Percentiles rank a stretch among this genome's conserved stretches.
Evolutionary conservation across 2,329 filamentous ascomycete genomes (phyloP).

Genomic region (Paecilomyces variotii): DNA sequence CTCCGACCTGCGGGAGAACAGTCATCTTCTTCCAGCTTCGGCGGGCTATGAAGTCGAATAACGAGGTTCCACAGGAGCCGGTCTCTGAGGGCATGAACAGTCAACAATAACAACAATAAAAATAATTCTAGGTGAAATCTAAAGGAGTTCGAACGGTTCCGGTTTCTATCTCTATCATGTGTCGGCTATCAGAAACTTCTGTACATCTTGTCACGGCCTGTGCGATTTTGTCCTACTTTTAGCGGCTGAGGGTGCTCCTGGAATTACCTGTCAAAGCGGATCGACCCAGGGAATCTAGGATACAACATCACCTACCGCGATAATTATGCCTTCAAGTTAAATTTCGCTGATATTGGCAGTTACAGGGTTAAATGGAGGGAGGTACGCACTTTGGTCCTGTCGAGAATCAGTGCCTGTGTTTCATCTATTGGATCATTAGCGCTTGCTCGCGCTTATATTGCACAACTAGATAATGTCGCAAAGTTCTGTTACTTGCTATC

Average conservation of each 20-base stretch:
- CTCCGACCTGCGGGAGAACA: conserved; percentile 41
- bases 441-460: too few species aligned
- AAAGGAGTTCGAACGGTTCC: not conserved
- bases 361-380: not conserved
- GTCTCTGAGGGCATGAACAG: not conserved
- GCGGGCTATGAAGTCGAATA: conserved; percentile 26
- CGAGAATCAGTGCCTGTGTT: too few species aligned
- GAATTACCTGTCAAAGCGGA: not conserved
- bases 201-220: not conserved
- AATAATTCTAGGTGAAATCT: not conserved
- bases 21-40: conserved; percentile 12
- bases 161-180: not conserved
- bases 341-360: not conserved
- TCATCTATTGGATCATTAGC: too few species aligned
- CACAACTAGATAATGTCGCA: too few species aligned
- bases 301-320: not conserved
- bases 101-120: not conserved
- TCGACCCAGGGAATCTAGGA: not conserved
- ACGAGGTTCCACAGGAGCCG: conserved; percentile 8
- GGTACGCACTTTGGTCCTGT: too few species aligned
- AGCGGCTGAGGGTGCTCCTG: not conserved
- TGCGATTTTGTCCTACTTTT: not conserved
- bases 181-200: not conserved
- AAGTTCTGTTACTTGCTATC: too few species aligned
- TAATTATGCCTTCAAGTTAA: not conserved